phyloP scores from a whole-genome alignment of 1,284 basidiomycete species.

The Cutaneotrichosporon dermatis region DNA sequence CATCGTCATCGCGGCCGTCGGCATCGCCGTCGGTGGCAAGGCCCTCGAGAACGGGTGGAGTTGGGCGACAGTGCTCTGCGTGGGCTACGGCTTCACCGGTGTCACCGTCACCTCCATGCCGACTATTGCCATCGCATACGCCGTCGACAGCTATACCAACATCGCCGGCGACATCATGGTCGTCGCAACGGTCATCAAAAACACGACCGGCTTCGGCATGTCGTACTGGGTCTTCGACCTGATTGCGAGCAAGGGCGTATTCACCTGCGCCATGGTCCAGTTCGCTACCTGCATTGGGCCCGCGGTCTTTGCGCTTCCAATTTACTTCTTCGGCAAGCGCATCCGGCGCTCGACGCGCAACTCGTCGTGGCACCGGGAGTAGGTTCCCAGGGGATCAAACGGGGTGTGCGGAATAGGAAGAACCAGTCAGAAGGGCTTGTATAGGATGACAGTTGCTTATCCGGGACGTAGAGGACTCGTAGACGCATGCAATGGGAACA shows the following conservation, averaged over 20 bases:
- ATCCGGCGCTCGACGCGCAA: conserved; percentile 11
- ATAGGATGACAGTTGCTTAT: too few species aligned
- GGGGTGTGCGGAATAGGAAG: too few species aligned
- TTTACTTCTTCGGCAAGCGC: conserved; percentile 18
- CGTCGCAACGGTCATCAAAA: conserved; percentile 18
- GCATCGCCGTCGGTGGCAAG: conserved; percentile 12
- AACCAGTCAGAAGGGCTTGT: too few species aligned
- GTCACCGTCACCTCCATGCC: conserved; percentile 13
- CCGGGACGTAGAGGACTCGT: too few species aligned
- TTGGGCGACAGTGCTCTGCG: conserved; percentile 11
- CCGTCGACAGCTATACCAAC: conserved; percentile 19
- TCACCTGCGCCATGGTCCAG: conserved; percentile 12
- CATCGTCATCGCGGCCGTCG: background rate
- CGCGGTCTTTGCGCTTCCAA: conserved; percentile 11
- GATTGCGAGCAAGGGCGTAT: conserved; percentile 3
- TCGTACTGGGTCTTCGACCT: conserved; percentile 15
- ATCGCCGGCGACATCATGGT: conserved; percentile 20
- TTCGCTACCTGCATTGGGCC: conserved; percentile 13
- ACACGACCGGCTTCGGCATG: conserved; percentile 17
- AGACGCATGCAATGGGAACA: too few species aligned
- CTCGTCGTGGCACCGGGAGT: conserved; percentile 14
- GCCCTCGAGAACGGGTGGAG: conserved; percentile 9
- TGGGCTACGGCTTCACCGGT: conserved; percentile 13
- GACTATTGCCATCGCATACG: conserved; percentile 15
- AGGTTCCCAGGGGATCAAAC: too few species aligned